Percentiles rank a stretch among this genome's conserved stretches.
phyloP scores from a whole-genome alignment of 1,284 basidiomycete genomes.

The Megacollybia platyphylla region DNA sequence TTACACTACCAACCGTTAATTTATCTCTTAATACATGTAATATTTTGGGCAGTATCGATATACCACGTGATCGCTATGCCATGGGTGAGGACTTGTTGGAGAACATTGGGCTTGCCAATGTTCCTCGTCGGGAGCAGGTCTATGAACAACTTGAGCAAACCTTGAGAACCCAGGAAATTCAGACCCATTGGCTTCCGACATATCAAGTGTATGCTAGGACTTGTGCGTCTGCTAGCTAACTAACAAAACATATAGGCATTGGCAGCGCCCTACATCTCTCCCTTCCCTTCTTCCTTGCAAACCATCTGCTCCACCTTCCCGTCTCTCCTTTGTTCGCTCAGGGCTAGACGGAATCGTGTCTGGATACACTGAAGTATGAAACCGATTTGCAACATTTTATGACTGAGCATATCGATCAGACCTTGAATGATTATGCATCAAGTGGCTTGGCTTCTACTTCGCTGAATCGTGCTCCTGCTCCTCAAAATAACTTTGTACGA shows the following conservation, averaged over 20 bases:
- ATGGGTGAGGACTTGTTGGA: constrained; percentile 32
- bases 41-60: too few species aligned
- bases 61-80: constrained; percentile 6
- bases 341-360: constrained; percentile 74
- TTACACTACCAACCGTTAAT: not conserved
- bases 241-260: constrained; percentile 37
- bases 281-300: constrained; percentile 49
- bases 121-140: constrained; percentile 47
- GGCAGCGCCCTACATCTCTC: constrained; percentile 49
- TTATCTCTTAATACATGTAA: not conserved
- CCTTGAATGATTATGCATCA: constrained; percentile 31
- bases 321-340: constrained; percentile 61
- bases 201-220: constrained; percentile 57
- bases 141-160: constrained; percentile 55
- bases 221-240: constrained; percentile 12
- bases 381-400: not conserved
- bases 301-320: constrained; percentile 70
- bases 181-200: constrained; percentile 56
- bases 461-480: constrained; percentile 71
- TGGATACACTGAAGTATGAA: constrained; percentile 40
- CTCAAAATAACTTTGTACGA: constrained; percentile 73
- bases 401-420: constrained; percentile 20
- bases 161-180: constrained; percentile 58
- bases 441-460: constrained; percentile 72
- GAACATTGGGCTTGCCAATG: constrained; percentile 37